phyloP scores from a whole-genome alignment of 176 grass and related monocot genomes.

The barley (Hordeum vulgare) region DNA sequence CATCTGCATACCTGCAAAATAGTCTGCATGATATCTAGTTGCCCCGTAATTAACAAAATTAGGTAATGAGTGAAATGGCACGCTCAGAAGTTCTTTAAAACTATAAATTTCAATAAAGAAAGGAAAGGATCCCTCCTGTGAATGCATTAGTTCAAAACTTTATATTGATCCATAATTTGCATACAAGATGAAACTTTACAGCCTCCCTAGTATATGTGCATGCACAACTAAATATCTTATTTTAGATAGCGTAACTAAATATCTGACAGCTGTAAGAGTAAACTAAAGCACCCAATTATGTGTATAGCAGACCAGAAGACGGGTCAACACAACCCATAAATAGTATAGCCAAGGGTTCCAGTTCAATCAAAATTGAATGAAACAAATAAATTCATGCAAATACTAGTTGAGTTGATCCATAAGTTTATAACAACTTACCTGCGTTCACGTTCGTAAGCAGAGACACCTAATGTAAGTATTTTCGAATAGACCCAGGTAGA shows the following conservation, averaged over 20 bases:
- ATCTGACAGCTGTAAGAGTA: neutral
- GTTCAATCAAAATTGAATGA: neutral
- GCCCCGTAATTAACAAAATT: slow-evolving; percentile 1
- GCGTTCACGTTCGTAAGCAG: slow-evolving; percentile 64
- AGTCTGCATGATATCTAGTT: neutral
- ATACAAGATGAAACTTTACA: slow-evolving; percentile 3
- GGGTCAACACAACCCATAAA: neutral
- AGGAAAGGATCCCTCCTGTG: neutral
- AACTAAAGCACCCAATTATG: neutral
- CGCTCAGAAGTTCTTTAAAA: neutral
- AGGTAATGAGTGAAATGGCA: neutral
- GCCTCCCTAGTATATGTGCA: neutral
- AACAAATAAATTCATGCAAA: neutral
- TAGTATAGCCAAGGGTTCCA: slow-evolving; percentile 7
- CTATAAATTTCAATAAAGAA: neutral
- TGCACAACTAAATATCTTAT: neutral
- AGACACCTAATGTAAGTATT: slow-evolving; percentile 76
- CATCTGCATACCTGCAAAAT: slow-evolving; percentile 76
- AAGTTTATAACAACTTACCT: slow-evolving; percentile 42
- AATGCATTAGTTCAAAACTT: neutral
- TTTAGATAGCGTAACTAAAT: neutral
- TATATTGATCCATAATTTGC: neutral
- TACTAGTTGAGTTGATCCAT: neutral
- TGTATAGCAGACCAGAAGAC: neutral
- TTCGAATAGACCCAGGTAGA: slow-evolving; percentile 78